Base-by-base conservation (phyloP, 2,329 filamentous ascomycete genomes). In the Sclerotinia trifoliorum region DNA sequence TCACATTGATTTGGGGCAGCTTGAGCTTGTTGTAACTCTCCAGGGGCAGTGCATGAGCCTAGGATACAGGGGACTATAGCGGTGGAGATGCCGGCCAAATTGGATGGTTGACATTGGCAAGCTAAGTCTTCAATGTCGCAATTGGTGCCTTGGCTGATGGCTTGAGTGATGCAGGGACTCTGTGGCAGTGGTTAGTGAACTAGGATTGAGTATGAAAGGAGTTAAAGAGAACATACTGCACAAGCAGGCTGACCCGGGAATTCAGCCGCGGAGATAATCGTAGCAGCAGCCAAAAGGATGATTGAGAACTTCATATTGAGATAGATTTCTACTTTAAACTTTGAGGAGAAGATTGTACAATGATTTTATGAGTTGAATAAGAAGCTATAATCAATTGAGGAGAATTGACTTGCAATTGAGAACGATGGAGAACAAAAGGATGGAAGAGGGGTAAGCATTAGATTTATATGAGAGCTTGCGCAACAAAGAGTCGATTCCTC, bases 361-460 rank as follows among this genome's bases (percentile, higher is more conserved):
- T 51, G n/a, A 21, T 19, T 24, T 24, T 17, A 13, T n/a, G 17
- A 6, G 26, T 4, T 51, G 21, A 32, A 39, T 21, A 19, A 21
- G 29, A 39, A 19, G n/a, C 10, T 39, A 32, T 19, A 62, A 39
- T n/a, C 26, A 62, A 62, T 62, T 39, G 29, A 42, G 21, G 15
- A 32, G n/a, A 39, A 39, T 17, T 62, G 4, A 51, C 32, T 51
- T 62, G 21, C 5, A 49, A 13, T 26, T 62, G 46, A 51, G 8
- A 26, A 62, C 29, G 46, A 62, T 62, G 10, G n/a, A 62, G 60
- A 62, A 62, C 29, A 62, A 62, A 62, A 62, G 60, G 46, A 51
- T 26, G 3, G 46, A 51, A 39, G 60, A 51, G 46, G 46, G 46
- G 29, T 62, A 46, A 26, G 10, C 17, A 13, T 3, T 51, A 6